A percentile compares a stretch with the other conserved stretches of the same genome.
phyloP scores from a whole-genome alignment of 345 rosid species.

The Mangifera indica region DNA sequence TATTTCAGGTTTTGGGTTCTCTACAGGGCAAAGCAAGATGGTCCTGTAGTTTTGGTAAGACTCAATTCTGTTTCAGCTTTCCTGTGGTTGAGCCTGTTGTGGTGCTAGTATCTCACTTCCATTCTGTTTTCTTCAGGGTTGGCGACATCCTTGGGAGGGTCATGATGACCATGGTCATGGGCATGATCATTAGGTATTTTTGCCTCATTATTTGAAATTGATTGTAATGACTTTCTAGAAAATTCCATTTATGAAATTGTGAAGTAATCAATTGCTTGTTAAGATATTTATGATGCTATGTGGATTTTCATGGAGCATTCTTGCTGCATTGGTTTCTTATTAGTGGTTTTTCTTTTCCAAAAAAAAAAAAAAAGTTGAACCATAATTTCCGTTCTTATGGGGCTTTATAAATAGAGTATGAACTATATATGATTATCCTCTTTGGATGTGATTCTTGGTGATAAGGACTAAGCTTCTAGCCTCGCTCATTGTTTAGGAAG shows the following conservation, averaged over 20 bases:
- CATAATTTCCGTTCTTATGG: background rate
- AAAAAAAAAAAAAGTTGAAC: background rate
- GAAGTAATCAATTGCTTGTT: background rate
- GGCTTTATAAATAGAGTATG: background rate
- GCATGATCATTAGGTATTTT: constrained; percentile 59
- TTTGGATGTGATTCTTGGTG: background rate
- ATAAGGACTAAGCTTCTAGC: background rate
- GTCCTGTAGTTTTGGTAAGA: constrained; percentile 89
- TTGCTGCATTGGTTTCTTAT: background rate
- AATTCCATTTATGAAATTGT: background rate
- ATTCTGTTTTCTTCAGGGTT: constrained; percentile 52
- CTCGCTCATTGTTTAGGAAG: background rate
- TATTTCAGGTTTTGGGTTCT: constrained; percentile 89
- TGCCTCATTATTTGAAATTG: background rate
- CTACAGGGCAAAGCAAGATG: constrained; percentile 94
- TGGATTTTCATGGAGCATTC: background rate
- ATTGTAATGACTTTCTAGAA: background rate
- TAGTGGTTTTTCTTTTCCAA: background rate
- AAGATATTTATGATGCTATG: background rate
- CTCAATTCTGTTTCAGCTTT: constrained; percentile 3
- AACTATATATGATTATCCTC: background rate
- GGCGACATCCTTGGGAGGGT: constrained; percentile 99
- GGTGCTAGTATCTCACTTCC: background rate
- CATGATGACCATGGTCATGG: constrained; percentile 85
- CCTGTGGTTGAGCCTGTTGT: background rate